Evolutionary conservation across 176 grass and related monocot species (phyloP).

Genomic region (Avena atlantica): DNA sequence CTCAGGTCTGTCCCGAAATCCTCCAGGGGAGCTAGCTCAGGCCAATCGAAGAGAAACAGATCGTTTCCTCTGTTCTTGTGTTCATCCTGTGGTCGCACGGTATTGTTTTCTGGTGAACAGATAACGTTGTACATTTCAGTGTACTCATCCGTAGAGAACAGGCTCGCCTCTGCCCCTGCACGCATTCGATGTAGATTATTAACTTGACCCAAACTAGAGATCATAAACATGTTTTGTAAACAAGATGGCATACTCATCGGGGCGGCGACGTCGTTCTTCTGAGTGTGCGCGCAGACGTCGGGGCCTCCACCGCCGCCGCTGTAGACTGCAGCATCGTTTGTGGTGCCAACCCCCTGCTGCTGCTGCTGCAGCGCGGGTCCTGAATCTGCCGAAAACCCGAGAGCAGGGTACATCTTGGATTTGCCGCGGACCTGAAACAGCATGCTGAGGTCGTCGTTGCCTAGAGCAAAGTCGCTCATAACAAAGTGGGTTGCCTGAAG

Average conservation of each 20-base stretch:
- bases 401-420: background rate
- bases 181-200: background rate
- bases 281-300: background rate
- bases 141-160: slow-evolving; percentile 21
- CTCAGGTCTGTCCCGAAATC: slow-evolving; percentile 49
- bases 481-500: slow-evolving; percentile 4
- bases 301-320: background rate
- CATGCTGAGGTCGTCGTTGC: background rate
- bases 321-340: background rate
- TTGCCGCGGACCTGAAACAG: slow-evolving; percentile 30
- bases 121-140: background rate
- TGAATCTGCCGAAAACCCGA: background rate
- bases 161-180: background rate
- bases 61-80: slow-evolving; percentile 38
- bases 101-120: background rate
- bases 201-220: no score
- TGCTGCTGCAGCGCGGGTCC: background rate
- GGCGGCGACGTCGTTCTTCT: background rate
- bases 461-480: slow-evolving; percentile 9
- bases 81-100: slow-evolving; percentile 3
- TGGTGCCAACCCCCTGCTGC: background rate
- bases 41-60: slow-evolving; percentile 45
- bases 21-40: slow-evolving; percentile 49
- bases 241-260: slow-evolving; percentile 8
- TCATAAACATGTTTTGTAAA: no score